Evolutionary conservation across 257 asterid species (phyloP), one percentile per base, ranked within the genome.

Genomic region (Ilex asprella): DNA sequence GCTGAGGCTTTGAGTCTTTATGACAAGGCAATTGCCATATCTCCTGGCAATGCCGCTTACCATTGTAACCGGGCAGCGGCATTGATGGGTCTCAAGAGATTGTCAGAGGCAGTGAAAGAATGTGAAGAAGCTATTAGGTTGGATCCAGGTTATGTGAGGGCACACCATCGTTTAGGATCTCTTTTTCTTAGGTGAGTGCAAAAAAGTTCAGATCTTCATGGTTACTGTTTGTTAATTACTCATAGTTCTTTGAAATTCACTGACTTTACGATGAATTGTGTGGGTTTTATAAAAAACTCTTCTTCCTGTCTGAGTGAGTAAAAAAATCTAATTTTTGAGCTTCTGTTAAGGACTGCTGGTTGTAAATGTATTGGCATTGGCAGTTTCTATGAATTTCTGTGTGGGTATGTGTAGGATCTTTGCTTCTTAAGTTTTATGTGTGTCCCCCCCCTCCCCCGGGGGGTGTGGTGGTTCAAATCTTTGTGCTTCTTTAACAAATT

Each of bases 91-190:
- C 46, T 92, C 12, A 73, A 67, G 75, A 75, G 87, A 44, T 62
- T 86, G 47, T 68, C 55, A 5, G 95, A 89, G 63, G 97, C 98
- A 4, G 79, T 79, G 59, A 73, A 71, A 74, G 99, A 89, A 69
- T 92, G 91, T 58, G 96, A 83, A 61, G 96, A 84, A 78, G 97
- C 99, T 12, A 78, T 92, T 71, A 74, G 78, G 76, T 74, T 89
- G 87, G 95, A 92, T 83, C 99, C 96, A 10, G 76, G 82, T 16
- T 92, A 92, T 58, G 82, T 73, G 27, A 75, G 83, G 74, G 99
- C 97, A 5, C 97, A 89, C 75, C 95, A 82, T 59, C 96, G 99
- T 0, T 76, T 92, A 67, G 99, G 95, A 69, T 81, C 90, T 64
- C 67, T 92, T 71, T 75, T 85, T 71, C 76, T 86, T 70, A 83